A percentile compares a stretch with the other conserved stretches of the same genome.
Conservation (phyloP, 495 filamentous ascomycete genomes). For the Astrocystis sublimbata region DNA sequence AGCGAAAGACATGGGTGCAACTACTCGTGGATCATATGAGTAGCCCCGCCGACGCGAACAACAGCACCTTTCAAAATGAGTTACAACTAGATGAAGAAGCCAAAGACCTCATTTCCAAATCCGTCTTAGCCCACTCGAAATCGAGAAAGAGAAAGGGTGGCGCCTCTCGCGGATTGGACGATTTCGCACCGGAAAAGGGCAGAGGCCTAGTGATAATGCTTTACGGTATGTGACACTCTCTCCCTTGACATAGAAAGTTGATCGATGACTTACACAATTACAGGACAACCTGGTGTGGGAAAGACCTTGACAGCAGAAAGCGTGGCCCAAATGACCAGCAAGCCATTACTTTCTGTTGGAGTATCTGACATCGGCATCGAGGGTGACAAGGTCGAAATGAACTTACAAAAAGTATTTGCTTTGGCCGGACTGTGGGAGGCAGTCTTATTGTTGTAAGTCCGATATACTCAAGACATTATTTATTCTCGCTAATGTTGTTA, state of each 20-base stretch:
- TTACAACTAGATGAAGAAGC: conserved; percentile 16
- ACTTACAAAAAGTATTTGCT: conserved; percentile 25
- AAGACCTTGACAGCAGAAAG: conserved; percentile 24
- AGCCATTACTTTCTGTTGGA: conserved; percentile 29
- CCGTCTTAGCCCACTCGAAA: conserved; percentile 20
- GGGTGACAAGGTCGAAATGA: conserved; percentile 25
- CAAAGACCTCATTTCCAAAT: conserved; percentile 23
- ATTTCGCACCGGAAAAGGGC: conserved; percentile 26
- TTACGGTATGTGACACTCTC: conserved; percentile 17
- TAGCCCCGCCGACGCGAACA: conserved; percentile 10
- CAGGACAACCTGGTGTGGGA: conserved; percentile 11
- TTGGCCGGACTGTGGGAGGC: conserved; percentile 29
- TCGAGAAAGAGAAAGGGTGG: neutral
- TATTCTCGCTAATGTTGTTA: neutral
- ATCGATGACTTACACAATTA: neutral
- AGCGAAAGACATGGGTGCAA: conserved; percentile 30
- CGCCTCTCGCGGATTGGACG: conserved; percentile 16
- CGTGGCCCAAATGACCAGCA: conserved; percentile 23
- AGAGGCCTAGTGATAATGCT: conserved; percentile 32
- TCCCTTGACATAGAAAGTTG: neutral
- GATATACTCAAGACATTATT: no score
- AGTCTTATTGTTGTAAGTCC: conserved; percentile 29
- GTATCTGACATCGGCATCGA: conserved; percentile 28
- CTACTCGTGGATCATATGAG: conserved; percentile 17
- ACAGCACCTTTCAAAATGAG: conserved; percentile 9